Conservation (phyloP, 2,329 filamentous ascomycete genomes). For the Colletotrichum horii region DNA sequence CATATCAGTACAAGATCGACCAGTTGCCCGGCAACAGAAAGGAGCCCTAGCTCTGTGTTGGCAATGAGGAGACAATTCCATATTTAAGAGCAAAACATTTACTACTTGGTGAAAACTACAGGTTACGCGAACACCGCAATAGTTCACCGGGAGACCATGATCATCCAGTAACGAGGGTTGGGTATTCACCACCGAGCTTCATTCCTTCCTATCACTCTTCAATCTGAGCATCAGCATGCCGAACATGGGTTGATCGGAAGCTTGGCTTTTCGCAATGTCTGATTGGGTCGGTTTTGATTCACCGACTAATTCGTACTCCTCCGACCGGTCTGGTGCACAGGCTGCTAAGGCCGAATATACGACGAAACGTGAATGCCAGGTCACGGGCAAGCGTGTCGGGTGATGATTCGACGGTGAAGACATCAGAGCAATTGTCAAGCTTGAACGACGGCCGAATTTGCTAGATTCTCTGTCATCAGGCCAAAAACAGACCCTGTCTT, state of each 20-base stretch:
- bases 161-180: rapidly evolving
- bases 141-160: neutral
- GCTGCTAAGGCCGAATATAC: neutral
- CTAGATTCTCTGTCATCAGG: neutral
- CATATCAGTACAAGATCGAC: neutral
- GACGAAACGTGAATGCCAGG: neutral
- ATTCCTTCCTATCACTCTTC: neutral
- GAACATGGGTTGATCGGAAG: neutral
- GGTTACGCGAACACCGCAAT: neutral
- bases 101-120: neutral
- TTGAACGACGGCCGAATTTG: neutral
- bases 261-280: neutral
- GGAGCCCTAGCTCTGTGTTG: neutral
- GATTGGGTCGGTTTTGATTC: neutral
- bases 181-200: neutral
- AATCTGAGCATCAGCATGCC: neutral
- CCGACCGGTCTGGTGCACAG: neutral
- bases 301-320: neutral
- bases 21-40: neutral
- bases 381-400: neutral
- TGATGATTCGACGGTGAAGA: neutral
- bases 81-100: neutral
- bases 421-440: neutral
- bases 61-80: neutral
- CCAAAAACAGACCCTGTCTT: neutral